Evolutionary conservation across 2,329 filamentous ascomycete species (phyloP), one percentile per base, ranked within the genome.

Genomic region (Fusarium sp.): DNA sequence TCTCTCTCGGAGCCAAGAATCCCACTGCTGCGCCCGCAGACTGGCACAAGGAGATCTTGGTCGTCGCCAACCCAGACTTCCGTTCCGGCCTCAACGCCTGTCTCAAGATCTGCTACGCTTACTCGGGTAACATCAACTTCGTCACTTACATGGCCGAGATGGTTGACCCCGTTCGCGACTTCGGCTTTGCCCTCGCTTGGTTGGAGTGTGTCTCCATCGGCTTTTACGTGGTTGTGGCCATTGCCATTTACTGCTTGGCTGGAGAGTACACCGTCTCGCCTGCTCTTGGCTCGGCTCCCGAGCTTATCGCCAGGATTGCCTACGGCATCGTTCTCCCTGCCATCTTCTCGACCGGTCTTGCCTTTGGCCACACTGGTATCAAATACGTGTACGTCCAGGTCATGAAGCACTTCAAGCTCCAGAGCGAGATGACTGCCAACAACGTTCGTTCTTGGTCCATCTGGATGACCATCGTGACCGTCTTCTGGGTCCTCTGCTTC

Each of bases 71-170:
- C 45, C 78, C 79, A 5, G 71, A 59, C 54, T 80, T 81, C 63
- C 71, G 73, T 12, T 72, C 78, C 20, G 79, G 77, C 11, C 70
- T 80, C 59, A 78, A 73, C 56, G 74, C 77, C 4, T 79, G 77
- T 53, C 76, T 80, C 60, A 77, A 79, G 65, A 75, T 81, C 47
- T 76, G 73, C 69, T 81, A 79, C 63, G 78, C 79, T 30, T 81
- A 79, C 68, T 79, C 79, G 9, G 80, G 79, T 18, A 80, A 81
- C 69, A 79, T 80, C 51, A 79, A 77, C 60, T 80, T 79, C 46
- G 78, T 83, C 38, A 73, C 72, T 2, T 78, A 79, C 59, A 79
- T 79, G 77, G 77, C 77, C 22, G 78, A 80, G 74, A 79, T 80
- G 78, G 72, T 77, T 53, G 76, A 79, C 57, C 78, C 77, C 8